Evolutionary conservation across 345 rosid species (phyloP).

Genomic region (Arabidopsis suecica): DNA sequence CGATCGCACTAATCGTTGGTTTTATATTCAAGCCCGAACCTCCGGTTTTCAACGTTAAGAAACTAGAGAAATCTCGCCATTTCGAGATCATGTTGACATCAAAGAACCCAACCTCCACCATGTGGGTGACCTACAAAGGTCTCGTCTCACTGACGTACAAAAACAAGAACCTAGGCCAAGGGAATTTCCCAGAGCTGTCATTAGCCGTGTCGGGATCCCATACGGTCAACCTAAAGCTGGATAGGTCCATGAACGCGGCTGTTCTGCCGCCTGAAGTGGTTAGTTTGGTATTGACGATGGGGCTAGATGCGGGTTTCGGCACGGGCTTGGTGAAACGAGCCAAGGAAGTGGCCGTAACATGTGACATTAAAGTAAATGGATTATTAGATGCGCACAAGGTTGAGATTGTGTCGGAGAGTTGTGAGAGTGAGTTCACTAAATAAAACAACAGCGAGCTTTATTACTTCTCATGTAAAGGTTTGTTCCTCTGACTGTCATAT

Average conservation of each 20-base stretch:
- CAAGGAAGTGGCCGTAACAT: slow-evolving; percentile 47
- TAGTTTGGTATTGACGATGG: slow-evolving; percentile 42
- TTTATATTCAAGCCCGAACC: slow-evolving; percentile 31
- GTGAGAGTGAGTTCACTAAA: slow-evolving; percentile 48
- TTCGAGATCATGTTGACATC: slow-evolving; percentile 29
- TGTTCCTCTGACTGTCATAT: background rate
- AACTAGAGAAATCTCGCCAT: slow-evolving; percentile 12
- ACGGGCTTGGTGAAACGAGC: slow-evolving; percentile 40
- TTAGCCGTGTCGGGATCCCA: slow-evolving; percentile 9
- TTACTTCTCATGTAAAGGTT: background rate
- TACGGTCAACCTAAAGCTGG: slow-evolving; percentile 22
- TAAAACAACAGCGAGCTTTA: background rate
- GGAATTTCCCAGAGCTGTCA: slow-evolving; percentile 27
- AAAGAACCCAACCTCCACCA: slow-evolving; percentile 30
- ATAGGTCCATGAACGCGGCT: slow-evolving; percentile 6
- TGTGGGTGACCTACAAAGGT: slow-evolving; percentile 38
- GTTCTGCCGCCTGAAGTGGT: slow-evolving; percentile 7
- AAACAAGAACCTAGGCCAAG: slow-evolving; percentile 23
- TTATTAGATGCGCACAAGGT: slow-evolving; percentile 41
- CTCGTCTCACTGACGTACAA: slow-evolving; percentile 23
- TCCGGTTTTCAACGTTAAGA: slow-evolving; percentile 24
- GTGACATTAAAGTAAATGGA: slow-evolving; percentile 58
- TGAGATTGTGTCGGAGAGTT: slow-evolving; percentile 53
- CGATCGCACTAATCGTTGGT: slow-evolving; percentile 16
- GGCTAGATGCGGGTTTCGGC: slow-evolving; percentile 31